Evolutionary conservation across 768 basidiomycete genomes (phyloP), one percentile per base, ranked within the genome.

Genomic region (Calocybe cyanea): DNA sequence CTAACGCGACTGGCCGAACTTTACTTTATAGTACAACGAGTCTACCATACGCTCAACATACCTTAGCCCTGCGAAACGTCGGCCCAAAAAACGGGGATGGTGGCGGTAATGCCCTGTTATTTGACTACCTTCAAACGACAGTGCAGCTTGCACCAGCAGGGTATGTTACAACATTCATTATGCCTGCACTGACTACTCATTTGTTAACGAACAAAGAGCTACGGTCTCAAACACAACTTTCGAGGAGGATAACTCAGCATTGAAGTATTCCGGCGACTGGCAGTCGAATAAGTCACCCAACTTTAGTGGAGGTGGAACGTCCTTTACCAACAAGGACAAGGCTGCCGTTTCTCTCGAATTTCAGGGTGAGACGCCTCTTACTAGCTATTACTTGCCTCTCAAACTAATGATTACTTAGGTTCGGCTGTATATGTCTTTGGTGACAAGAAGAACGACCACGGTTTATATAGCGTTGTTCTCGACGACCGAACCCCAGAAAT

Each of bases 361-460:
- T 51, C 58, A 68, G 38, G 72, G 72, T 75, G 44, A 13, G 59
- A 44, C 4, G n/a, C n/a, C n/a, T n/a, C n/a, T n/a, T n/a, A n/a
- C n/a, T n/a, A n/a, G n/a, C n/a, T n/a, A n/a, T n/a, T n/a, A n/a
- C n/a, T n/a, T n/a, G n/a, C n/a, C n/a, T n/a, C n/a, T n/a, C n/a
- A n/a, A n/a, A n/a, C n/a, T n/a, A n/a, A n/a, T n/a, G n/a, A n/a
- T 11, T 1, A 15, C 8, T 24, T 48, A 73, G 73, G 70, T 32
- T 72, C 72, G 17, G 68, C 71, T 0, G 56, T 75, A 20, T 73
- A 71, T 43, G 62, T 75, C 11, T 66, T 72, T 31, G 74, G 76
- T 2, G 75, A 76, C 59, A 75, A 73, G 53, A 73, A 71, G 53
- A 73, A 73, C 43, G 70, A 76, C 52, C 74, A 77, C 46, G 65